Base-by-base conservation (phyloP, 1,284 basidiomycete genomes). In the Pascua sp. region DNA sequence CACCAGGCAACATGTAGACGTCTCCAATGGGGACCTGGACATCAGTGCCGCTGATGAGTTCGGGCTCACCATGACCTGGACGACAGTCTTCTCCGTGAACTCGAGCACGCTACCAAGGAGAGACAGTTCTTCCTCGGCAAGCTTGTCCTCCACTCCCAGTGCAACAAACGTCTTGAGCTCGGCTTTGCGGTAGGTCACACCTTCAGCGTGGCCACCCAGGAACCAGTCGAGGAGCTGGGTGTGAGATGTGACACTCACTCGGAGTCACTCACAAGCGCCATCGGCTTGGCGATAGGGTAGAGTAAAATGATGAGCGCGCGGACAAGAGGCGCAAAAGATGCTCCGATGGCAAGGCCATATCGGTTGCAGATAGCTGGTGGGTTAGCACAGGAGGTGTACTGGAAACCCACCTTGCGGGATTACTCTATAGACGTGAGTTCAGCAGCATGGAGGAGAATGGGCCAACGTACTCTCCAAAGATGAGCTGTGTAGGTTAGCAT, bases 111-210 rank as follows among this genome's bases (percentile, higher is more conserved):
- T 88, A 64, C 90, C 91, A 42, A 94, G 78, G 55, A 94, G 90
- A 49, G 82, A 82, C 50, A 92, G 88, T 72, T 93, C 88, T 61
- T 93, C 88, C 66, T 93, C 87, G 67, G 87, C 85, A 39, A 91
- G 84, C 37, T 86, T 85, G 59, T 90, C 82, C 77, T 93, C 89
- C 73, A 80, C 75, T 69, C 80, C 64, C 72, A 78, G 47, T 73
- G 89, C 49, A 17, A 97, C 83, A 75, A 97, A 96, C 0, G 89
- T 90, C 77, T 90, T 91, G 46, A 96, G 83, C 69, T 94, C 89
- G 0, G 89, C 89, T 73, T 92, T 92, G 66, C 91, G 90, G 78
- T 93, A 93, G 0, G 88, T 90, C 55, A 88, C 83, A 0, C 81
- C 75, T 45, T 79, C 73, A 41, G 68, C 70, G 62, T 81, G 78